Conservation (phyloP, 495 filamentous ascomycete genomes). For the Cetradonia linearis region DNA sequence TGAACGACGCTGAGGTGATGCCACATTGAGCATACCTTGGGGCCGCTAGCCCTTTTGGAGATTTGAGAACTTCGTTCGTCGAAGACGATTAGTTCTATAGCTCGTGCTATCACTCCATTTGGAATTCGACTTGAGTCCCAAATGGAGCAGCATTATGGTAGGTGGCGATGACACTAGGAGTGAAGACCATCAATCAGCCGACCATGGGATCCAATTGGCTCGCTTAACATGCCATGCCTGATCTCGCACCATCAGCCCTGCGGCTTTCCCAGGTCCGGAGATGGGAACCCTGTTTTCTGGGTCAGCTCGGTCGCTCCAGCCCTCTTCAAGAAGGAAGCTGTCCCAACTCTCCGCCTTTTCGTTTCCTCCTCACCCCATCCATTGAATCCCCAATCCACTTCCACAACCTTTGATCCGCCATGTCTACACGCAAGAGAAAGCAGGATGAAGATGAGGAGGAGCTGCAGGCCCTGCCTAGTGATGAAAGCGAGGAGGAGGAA, state of each 20-base stretch:
- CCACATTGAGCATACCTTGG: too few relatives aligned
- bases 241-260: conserved; percentile 8
- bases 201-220: conserved; percentile 10
- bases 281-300: conserved; percentile 4
- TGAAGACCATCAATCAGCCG: background rate
- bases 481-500: conserved; percentile 54
- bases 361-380: background rate
- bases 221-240: conserved; percentile 8
- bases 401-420: conserved; percentile 22
- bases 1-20: too few relatives aligned
- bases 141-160: background rate
- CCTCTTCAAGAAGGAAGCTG: background rate
- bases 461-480: conserved; percentile 50
- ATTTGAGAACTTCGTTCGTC: background rate
- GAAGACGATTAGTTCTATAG: background rate
- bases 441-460: conserved; percentile 50
- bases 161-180: background rate
- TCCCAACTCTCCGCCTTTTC: background rate
- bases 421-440: conserved; percentile 60
- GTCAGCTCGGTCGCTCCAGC: conserved; percentile 13
- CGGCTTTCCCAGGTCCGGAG: background rate
- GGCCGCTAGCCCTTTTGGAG: too few relatives aligned
- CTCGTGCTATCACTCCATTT: background rate
- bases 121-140: background rate
- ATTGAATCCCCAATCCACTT: conserved; percentile 6